Base-by-base conservation (phyloP, 331 rosid species). In the Quercus tomentella region DNA sequence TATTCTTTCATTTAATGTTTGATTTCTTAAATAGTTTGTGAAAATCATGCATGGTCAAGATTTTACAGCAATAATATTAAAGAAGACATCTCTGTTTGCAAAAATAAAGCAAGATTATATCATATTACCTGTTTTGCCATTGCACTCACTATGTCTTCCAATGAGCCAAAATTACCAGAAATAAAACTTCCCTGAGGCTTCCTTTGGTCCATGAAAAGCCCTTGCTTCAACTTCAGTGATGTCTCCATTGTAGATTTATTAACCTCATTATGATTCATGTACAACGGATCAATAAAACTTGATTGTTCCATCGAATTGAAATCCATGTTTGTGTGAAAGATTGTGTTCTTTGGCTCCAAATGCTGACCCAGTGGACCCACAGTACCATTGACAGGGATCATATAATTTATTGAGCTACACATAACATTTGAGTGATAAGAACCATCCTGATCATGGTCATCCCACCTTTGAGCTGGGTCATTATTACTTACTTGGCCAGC, bases 121-220 rank as follows among this genome's bases (percentile, higher is more conserved):
- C 79, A 79, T 9, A 78, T 86, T 83, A 95, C 98, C 97, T 90
- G 90, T 57, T 89, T 91, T 74, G 86, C 84, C 89, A 89, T 84
- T 61, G 90, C 83, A 54, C 70, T 77, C 55, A 91, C 89, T 17
- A 91, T 76, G 73, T 91, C 97, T 78, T 92, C 97, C 86, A 94
- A 76, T 66, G 97, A 88, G 73, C 92, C 97, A 33, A 75, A 77
- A 82, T 62, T 88, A 43, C 70, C 84, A 25, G 91, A 61, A 20
- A 76, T 63, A 35, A 70, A 72, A 78, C 57, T 70, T 16, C 82
- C 84, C 68, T 85, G 90, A 80, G 82, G 75, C 83, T 76, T 86
- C 78, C 77, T 87, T 57, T 86, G 97, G 88, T 84, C 90, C 78
- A 84, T 51, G 69, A 51, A 58, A 22, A 86, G 84, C 10, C 77